Evolutionary conservation across 106 monocot species (phyloP).

Genomic region (Platanthera guangdongensis): DNA sequence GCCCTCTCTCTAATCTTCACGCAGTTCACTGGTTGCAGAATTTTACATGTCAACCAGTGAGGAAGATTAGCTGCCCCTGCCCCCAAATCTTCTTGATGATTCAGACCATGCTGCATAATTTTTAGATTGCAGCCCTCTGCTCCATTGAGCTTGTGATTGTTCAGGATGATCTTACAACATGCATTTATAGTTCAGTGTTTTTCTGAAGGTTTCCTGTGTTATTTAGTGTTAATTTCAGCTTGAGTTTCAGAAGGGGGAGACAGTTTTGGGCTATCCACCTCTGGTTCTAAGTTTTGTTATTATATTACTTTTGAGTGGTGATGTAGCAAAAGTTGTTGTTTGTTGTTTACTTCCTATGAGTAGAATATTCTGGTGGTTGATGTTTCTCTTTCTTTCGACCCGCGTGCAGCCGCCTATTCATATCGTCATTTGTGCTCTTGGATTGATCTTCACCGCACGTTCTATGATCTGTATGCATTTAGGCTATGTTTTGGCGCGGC

Average conservation of each 20-base stretch:
- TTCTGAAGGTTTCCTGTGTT: background rate
- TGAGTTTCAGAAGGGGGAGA: constrained; percentile 11
- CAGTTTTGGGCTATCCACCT: constrained; percentile 36
- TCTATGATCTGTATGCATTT: too few relatives aligned
- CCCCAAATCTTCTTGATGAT: background rate
- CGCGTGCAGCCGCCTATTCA: too few relatives aligned
- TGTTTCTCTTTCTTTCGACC: background rate
- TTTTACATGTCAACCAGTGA: constrained; percentile 10
- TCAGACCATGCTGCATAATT: constrained; percentile 27
- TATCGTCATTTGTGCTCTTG: too few relatives aligned
- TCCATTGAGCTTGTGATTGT: background rate
- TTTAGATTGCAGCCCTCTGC: constrained; percentile 14
- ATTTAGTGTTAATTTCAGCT: background rate
- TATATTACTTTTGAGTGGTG: background rate
- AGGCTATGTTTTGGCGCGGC: too few relatives aligned
- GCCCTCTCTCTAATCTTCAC: background rate
- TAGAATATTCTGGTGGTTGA: background rate
- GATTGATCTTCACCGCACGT: too few relatives aligned
- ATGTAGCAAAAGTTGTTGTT: background rate
- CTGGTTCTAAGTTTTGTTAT: background rate
- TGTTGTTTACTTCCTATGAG: background rate
- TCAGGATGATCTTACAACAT: background rate
- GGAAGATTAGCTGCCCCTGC: background rate
- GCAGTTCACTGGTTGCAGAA: constrained; percentile 7
- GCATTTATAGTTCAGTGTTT: background rate